Conservation (phyloP, 352 stramenopile species). For the Blastocystis sp. region DNA sequence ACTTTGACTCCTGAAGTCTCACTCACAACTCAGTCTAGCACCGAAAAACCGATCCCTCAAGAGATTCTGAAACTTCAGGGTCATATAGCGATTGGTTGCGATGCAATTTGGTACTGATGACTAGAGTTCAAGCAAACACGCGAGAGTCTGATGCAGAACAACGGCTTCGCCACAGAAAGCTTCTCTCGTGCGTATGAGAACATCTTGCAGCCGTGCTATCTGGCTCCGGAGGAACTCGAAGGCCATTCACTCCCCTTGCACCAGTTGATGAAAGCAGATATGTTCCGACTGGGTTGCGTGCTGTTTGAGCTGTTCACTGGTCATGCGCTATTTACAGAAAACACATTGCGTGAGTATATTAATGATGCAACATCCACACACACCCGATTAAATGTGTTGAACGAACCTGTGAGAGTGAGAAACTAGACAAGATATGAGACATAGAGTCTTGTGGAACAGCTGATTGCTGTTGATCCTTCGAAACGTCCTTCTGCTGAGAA, state of each 20-base stretch:
- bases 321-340: not conserved
- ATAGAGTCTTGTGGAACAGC: constrained; percentile 3
- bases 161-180: constrained; percentile 2
- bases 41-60: not conserved
- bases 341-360: not conserved
- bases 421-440: not conserved
- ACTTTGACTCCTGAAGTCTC: not conserved
- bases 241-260: not conserved
- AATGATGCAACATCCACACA: not conserved
- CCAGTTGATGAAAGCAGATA: not conserved
- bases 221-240: constrained; percentile 26
- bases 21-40: not conserved
- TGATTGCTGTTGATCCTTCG: constrained; percentile 23
- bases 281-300: constrained; percentile 42
- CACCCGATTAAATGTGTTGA: not conserved
- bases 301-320: constrained; percentile 36
- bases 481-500: not conserved
- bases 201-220: constrained; percentile 14
- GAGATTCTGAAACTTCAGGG: not conserved
- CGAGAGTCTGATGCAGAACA: constrained; percentile 23
- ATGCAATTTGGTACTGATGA: not conserved
- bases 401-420: constrained; percentile 7
- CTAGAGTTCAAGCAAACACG: constrained; percentile 26
- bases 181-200: constrained; percentile 34
- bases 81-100: not conserved